phyloP scores from a whole-genome alignment of 352 stramenopile genomes.

The Phytophthora sansomeana region DNA sequence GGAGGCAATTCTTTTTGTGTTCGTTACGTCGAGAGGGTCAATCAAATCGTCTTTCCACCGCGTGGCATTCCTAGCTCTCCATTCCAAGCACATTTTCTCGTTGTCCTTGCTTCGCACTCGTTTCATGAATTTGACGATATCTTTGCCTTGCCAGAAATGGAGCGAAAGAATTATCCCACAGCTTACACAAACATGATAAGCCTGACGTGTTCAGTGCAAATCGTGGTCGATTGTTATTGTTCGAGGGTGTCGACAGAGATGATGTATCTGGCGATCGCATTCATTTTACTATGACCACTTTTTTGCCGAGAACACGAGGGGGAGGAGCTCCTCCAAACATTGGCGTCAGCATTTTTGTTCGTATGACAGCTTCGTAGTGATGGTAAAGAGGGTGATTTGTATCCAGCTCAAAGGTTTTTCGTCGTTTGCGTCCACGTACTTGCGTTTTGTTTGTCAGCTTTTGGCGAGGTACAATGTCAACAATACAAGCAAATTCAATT shows the following conservation, averaged over 20 bases:
- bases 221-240: background rate
- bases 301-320: background rate
- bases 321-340: background rate
- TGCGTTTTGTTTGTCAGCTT: background rate
- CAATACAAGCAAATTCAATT: background rate
- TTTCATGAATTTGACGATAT: background rate
- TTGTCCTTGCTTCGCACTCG: background rate
- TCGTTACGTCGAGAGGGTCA: no score
- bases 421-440: background rate
- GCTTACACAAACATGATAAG: background rate
- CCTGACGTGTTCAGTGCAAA: background rate
- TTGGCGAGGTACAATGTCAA: slow-evolving; percentile 1
- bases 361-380: background rate
- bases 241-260: background rate
- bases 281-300: background rate
- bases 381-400: background rate
- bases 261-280: background rate
- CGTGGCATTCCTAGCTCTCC: background rate
- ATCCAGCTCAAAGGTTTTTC: background rate
- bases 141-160: background rate
- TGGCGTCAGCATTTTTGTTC: background rate
- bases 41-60: background rate
- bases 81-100: slow-evolving; percentile 2
- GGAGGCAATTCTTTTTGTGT: no score
- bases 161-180: background rate